Base-by-base conservation (phyloP, 495 filamentous ascomycete species). In the Tricharina praecox region DNA sequence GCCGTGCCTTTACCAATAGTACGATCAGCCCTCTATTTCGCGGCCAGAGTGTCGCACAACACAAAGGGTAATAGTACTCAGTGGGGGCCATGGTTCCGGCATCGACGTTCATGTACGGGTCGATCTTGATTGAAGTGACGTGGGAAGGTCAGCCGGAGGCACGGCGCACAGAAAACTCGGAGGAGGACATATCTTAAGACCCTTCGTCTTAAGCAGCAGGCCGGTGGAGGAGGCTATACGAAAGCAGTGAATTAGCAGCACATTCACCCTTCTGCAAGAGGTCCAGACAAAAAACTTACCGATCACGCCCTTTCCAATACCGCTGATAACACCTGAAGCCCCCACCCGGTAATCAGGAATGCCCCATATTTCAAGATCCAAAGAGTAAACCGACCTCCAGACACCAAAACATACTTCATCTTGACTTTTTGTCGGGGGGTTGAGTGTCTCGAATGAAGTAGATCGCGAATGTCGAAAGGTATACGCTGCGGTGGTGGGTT, bases 331-430 rank as follows among this genome's bases (percentile, higher is more conserved):
- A 69, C 81, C 78, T 79, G 45, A 4, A 40, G n/a, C n/a, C n/a
- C n/a, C n/a, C n/a, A n/a, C n/a, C n/a, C n/a, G n/a, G 21, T 13
- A 13, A 19, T 9, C 11, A 44, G 30, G 25, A 23, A 10, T 48
- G 33, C 40, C 18, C 21, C 10, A 47, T 34, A 2, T 15, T 48
- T 38, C 23, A 20, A 20, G 15, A 46, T 46, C 43, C 35, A 23
- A 30, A 48, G n/a, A 33, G 41, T 21, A 48, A 23, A 33, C 70
- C 61, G 56, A 75, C 79, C 81, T 73, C 82, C 82, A 51, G 79
- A 82, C 25, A 87, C 82, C 37, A 88, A 68, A 63, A 86, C 78
- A 67, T 83, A 85, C 68, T 86, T 85, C 80, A 85, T 87, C 50
- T 67, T 76, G 11, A 34, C 18, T 44, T 23, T 26, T 52, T 15